phyloP scores from a whole-genome alignment of 805 yeast genomes.

The Wickerhamiella qilinensis region DNA sequence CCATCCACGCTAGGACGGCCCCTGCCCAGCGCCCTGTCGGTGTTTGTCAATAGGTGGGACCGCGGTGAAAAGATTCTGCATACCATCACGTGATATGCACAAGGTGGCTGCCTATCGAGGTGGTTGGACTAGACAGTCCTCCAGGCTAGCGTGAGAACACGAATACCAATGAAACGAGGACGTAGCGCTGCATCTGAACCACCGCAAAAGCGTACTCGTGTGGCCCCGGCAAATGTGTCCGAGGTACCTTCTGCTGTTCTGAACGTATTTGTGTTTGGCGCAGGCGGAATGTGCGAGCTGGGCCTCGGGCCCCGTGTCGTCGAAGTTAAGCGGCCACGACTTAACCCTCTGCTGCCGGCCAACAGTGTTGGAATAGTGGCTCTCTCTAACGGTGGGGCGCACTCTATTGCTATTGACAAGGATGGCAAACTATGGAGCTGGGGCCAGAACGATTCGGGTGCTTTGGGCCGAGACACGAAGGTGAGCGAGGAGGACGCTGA shows the following conservation, averaged over 20 bases:
- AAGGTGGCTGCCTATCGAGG: too few relatives aligned
- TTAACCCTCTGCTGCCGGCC: slow-evolving; percentile 56
- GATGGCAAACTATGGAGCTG: slow-evolving; percentile 85
- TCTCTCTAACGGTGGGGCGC: slow-evolving; percentile 94
- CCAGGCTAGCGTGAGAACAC: too few relatives aligned
- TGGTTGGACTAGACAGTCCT: too few relatives aligned
- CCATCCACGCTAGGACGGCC: too few relatives aligned
- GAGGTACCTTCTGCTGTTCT: slow-evolving; percentile 19
- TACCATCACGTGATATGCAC: too few relatives aligned
- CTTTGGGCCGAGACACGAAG: slow-evolving; percentile 75
- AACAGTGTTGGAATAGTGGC: slow-evolving; percentile 63
- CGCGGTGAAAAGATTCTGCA: too few relatives aligned
- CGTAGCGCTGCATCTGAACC: slow-evolving; percentile 5
- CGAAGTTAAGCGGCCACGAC: slow-evolving; percentile 89
- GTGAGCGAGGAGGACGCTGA: slow-evolving; percentile 47
- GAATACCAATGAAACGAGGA: slow-evolving; percentile 3
- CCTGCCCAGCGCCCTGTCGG: too few relatives aligned
- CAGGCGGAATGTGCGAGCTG: slow-evolving; percentile 93
- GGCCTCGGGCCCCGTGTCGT: slow-evolving; percentile 94
- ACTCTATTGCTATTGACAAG: slow-evolving; percentile 64
- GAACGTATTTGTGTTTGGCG: slow-evolving; percentile 86
- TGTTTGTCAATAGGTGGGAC: too few relatives aligned
- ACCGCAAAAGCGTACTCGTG: slow-evolving; percentile 9
- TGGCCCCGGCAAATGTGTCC: slow-evolving; percentile 4
- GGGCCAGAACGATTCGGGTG: slow-evolving; percentile 94